A percentile compares a stretch with the other conserved stretches of the same genome.
Evolutionary conservation across 1,284 basidiomycete genomes (phyloP).

Genomic region (Coniferiporia weirii): DNA sequence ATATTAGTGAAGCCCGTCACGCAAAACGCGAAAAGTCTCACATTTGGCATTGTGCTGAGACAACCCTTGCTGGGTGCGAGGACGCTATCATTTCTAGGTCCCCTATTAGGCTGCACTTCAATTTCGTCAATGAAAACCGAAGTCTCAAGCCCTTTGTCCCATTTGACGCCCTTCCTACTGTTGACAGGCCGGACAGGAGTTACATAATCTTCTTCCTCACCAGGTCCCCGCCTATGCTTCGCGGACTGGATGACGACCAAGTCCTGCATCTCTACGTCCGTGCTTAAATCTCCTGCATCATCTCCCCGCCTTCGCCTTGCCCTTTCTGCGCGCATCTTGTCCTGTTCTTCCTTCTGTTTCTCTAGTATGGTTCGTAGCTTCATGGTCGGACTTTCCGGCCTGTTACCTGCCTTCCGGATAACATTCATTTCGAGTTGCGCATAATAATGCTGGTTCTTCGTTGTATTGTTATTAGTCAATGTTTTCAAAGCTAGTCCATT

Average conservation of each 20-base stretch:
- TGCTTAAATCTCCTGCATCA: slow-evolving; percentile 27
- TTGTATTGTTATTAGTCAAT: slow-evolving; percentile 65
- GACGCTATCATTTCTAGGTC: slow-evolving; percentile 34
- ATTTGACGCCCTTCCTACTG: slow-evolving; percentile 62
- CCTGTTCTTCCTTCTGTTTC: slow-evolving; percentile 65
- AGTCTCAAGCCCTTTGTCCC: slow-evolving; percentile 68
- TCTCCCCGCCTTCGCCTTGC: slow-evolving; percentile 51
- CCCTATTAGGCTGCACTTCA: slow-evolving; percentile 41
- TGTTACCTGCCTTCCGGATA: slow-evolving; percentile 59
- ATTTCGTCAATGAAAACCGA: slow-evolving; percentile 57
- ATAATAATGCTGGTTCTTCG: slow-evolving; percentile 60
- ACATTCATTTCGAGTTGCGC: slow-evolving; percentile 60
- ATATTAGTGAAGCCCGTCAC: slow-evolving; percentile 11
- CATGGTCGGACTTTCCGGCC: slow-evolving; percentile 75
- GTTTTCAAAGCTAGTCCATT: slow-evolving; percentile 51
- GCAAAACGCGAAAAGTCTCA: slow-evolving; percentile 27
- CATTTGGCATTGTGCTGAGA: slow-evolving; percentile 62
- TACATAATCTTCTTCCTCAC: slow-evolving; percentile 79
- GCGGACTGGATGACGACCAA: slow-evolving; percentile 21
- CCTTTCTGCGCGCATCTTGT: slow-evolving; percentile 53
- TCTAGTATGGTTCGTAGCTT: slow-evolving; percentile 71
- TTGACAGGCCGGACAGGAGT: slow-evolving; percentile 48
- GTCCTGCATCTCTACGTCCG: slow-evolving; percentile 27
- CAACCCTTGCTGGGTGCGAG: slow-evolving; percentile 49
- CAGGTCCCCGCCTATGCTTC: slow-evolving; percentile 57